A percentile compares a stretch with the other conserved stretches of the same genome.
Evolutionary conservation across 495 filamentous ascomycete species (phyloP).

Genomic region (Penicillium crystallinum): DNA sequence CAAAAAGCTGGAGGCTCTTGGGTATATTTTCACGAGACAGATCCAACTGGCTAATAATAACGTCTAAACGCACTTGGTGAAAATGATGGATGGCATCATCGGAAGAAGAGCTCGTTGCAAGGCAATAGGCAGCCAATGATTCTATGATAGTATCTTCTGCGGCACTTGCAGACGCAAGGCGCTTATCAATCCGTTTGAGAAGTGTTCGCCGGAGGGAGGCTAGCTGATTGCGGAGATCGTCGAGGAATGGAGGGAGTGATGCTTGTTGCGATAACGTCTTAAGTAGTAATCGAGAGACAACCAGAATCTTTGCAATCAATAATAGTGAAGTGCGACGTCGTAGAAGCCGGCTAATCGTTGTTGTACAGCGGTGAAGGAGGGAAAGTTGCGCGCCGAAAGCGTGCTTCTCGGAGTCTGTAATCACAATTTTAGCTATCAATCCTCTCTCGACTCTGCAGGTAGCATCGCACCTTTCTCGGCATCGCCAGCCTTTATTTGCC

Average conservation of each 20-base stretch:
- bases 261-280: conserved; percentile 58
- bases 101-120: conserved; percentile 76
- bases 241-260: conserved; percentile 49
- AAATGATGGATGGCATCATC: conserved; percentile 80
- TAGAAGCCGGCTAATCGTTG: conserved; percentile 52
- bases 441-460: conserved; percentile 20
- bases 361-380: conserved; percentile 56
- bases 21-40: conserved; percentile 46
- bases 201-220: conserved; percentile 56
- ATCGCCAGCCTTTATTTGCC: conserved; percentile 48
- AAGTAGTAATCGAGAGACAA: conserved; percentile 65
- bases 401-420: conserved; percentile 47
- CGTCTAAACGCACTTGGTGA: conserved; percentile 63
- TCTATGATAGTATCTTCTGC: conserved; percentile 56
- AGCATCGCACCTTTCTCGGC: conserved; percentile 40
- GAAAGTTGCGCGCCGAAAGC: conserved; percentile 57
- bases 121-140: conserved; percentile 72
- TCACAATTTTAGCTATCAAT: conserved; percentile 17
- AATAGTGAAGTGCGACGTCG: conserved; percentile 54
- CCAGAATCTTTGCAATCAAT: conserved; percentile 73
- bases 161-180: conserved; percentile 49
- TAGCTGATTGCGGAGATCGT: conserved; percentile 58
- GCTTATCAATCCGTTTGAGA: conserved; percentile 60
- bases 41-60: conserved; percentile 55
- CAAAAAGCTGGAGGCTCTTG: conserved; percentile 63